Evolutionary conservation across 2,329 filamentous ascomycete species (phyloP).

Genomic region (Colletotrichum falcatum): DNA sequence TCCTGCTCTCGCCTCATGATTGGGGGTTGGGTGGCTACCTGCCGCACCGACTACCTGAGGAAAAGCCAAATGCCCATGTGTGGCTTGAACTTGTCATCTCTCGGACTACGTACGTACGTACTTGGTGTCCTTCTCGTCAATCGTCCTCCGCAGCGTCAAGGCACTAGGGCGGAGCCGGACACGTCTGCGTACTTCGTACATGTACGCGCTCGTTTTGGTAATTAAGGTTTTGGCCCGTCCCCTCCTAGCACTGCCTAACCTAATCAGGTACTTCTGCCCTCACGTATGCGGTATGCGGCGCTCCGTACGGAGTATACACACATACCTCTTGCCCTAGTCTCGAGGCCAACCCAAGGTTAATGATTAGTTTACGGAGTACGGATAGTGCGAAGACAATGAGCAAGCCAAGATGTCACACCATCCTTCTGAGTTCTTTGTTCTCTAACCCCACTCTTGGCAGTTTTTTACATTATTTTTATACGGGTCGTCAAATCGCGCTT

Average conservation of each 20-base stretch:
- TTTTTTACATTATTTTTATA: background rate
- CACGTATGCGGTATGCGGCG: too few species aligned
- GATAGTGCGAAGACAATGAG: background rate
- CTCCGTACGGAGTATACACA: too few species aligned
- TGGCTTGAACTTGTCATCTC: background rate
- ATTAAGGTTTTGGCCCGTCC: conserved; percentile 28
- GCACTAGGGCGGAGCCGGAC: background rate
- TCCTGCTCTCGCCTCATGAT: background rate
- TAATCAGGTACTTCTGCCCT: background rate
- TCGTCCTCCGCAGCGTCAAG: background rate
- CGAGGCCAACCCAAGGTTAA: background rate
- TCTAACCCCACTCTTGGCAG: too few species aligned
- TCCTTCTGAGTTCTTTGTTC: background rate
- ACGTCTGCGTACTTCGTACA: background rate
- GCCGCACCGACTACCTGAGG: background rate
- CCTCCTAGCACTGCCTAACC: background rate
- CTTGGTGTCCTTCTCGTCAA: background rate
- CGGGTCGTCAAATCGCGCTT: background rate
- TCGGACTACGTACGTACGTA: too few species aligned
- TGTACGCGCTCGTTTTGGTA: conserved; percentile 15
- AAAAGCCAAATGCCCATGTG: background rate
- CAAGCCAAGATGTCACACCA: background rate
- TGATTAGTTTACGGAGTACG: too few species aligned
- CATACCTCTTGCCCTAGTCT: background rate
- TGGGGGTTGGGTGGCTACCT: background rate